These are phyloP conservation scores for Mitragyna speciosa DNA, from an alignment of 257 asterid genomes.

Conservation along the genomic window DNA sequence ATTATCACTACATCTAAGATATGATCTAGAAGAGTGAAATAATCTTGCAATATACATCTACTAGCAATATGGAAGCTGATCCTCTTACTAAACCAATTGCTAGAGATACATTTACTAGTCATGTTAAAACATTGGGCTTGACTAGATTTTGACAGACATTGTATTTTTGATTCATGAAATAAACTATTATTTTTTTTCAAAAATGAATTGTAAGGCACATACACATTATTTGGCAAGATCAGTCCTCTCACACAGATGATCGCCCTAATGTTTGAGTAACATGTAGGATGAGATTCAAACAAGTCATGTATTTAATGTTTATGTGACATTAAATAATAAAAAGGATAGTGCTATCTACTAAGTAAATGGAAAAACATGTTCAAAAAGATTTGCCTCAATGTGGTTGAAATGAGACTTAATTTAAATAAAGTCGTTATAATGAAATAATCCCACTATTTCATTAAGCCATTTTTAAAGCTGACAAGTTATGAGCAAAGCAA, in stretches of 20 bases:
- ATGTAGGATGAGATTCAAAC: too few species aligned
- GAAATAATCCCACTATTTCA: too few species aligned
- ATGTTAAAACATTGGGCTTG: neutral
- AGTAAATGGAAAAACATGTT: too few species aligned
- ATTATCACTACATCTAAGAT: neutral
- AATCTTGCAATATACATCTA: neutral
- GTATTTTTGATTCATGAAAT: neutral
- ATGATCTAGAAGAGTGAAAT: neutral
- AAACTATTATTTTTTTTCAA: neutral
- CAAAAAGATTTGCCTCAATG: too few species aligned
- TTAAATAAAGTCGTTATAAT: too few species aligned
- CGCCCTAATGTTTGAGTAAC: neutral
- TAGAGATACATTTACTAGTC: neutral
- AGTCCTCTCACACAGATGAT: neutral
- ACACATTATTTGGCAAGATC: neutral
- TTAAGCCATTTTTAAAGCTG: too few species aligned
- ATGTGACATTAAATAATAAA: too few species aligned
- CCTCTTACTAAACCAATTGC: neutral
- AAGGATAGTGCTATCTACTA: too few species aligned
- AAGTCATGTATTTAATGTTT: too few species aligned
- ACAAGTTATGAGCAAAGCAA: too few species aligned
- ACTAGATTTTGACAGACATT: neutral
- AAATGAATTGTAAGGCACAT: neutral
- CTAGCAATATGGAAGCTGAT: neutral
- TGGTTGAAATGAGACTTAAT: too few species aligned